phyloP scores from a whole-genome alignment of 345 rosid genomes.

The Corymbia maculata region DNA sequence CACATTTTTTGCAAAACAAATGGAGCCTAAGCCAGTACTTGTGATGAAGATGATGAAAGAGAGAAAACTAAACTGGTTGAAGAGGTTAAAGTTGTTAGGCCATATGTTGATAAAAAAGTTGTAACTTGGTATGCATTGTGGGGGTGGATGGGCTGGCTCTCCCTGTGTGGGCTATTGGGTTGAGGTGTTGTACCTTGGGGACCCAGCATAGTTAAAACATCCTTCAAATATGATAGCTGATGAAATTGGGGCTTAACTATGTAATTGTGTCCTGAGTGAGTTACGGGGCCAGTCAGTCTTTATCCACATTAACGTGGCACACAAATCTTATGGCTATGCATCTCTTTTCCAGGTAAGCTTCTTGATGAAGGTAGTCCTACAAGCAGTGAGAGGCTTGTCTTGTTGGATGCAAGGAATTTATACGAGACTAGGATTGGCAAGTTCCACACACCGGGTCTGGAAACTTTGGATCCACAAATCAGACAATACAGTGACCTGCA shows the following conservation, averaged over 20 bases:
- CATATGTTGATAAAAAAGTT: background rate
- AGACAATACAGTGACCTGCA: conserved; percentile 94
- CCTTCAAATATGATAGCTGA: background rate
- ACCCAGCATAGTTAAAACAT: background rate
- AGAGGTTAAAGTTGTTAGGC: background rate
- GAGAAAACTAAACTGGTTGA: background rate
- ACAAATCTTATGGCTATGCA: background rate
- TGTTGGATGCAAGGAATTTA: conserved; percentile 86
- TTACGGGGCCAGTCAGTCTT: background rate
- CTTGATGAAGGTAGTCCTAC: conserved; percentile 7
- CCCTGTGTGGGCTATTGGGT: background rate
- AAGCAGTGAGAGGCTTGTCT: conserved; percentile 39
- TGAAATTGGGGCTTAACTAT: background rate
- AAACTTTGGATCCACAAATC: conserved; percentile 77
- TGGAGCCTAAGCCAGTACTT: background rate
- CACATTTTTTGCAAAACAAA: background rate
- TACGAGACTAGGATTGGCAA: conserved; percentile 93
- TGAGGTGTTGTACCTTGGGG: background rate
- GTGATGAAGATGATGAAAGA: background rate
- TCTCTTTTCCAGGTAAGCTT: conserved; percentile 25
- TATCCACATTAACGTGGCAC: background rate
- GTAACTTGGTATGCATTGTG: background rate
- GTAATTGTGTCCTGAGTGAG: background rate
- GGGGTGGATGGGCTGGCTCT: background rate
- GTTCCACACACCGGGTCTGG: conserved; percentile 48